Conservation (phyloP, 176 grass and related monocot species). For the Oryza glaberrima region DNA sequence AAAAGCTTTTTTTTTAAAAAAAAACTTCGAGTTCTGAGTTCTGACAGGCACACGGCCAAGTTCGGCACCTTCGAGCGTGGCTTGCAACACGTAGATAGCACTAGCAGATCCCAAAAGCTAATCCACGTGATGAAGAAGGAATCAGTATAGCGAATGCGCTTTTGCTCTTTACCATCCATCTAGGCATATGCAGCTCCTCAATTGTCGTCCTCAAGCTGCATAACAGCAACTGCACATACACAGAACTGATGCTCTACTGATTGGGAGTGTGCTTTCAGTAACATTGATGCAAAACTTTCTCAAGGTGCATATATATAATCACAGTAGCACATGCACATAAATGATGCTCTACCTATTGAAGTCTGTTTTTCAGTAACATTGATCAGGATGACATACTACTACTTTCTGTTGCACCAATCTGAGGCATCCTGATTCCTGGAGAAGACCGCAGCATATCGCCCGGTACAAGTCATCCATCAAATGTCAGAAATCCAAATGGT, state of each 20-base stretch:
- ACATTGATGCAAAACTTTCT: background rate
- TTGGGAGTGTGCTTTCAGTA: background rate
- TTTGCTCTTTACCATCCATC: slow-evolving; percentile 16
- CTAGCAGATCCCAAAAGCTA: background rate
- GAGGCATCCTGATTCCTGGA: background rate
- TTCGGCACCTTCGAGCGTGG: background rate
- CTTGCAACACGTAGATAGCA: background rate
- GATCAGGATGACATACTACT: background rate
- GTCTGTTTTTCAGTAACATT: background rate
- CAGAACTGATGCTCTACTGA: background rate
- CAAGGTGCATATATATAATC: background rate
- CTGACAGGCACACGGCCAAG: background rate
- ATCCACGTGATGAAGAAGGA: background rate
- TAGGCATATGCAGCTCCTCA: background rate
- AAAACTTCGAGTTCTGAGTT: background rate
- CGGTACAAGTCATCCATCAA: background rate
- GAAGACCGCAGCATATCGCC: background rate
- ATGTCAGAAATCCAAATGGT: background rate
- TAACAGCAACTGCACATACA: background rate
- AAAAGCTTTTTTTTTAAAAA: background rate
- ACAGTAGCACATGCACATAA: background rate
- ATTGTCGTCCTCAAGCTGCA: background rate
- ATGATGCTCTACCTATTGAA: background rate
- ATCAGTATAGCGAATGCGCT: background rate
- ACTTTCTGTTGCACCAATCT: background rate